phyloP scores from a whole-genome alignment of 306 rosid species.

The Leucaena leucocephala region DNA sequence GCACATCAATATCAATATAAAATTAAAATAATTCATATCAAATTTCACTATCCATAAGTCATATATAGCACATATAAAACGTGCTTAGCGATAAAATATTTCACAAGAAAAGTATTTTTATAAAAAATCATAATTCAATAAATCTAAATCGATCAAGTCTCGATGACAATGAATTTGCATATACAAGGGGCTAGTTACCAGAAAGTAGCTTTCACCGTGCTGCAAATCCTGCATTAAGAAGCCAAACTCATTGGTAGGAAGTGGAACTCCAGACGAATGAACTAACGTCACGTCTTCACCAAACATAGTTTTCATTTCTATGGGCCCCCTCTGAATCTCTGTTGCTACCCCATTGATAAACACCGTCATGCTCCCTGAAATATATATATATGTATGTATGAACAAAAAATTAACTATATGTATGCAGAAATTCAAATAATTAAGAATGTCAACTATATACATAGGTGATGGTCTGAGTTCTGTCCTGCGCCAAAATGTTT shows the following conservation, averaged over 20 bases:
- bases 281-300: constrained; percentile 70
- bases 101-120: neutral
- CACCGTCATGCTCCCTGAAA: constrained; percentile 66
- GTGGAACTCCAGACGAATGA: constrained; percentile 78
- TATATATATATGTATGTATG: neutral
- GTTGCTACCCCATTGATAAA: constrained; percentile 82
- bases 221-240: constrained; percentile 66
- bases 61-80: neutral
- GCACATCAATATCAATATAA: too few species aligned
- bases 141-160: too few species aligned
- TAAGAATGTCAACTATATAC: too few species aligned
- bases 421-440: too few species aligned
- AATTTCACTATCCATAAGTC: too few species aligned
- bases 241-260: constrained; percentile 74
- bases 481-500: too few species aligned
- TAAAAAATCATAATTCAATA: neutral
- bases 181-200: constrained; percentile 41
- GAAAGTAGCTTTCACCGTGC: constrained; percentile 86
- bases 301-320: constrained; percentile 68
- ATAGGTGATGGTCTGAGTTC: too few species aligned
- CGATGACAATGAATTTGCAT: neutral
- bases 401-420: too few species aligned
- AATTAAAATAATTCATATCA: too few species aligned
- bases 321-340: constrained; percentile 69
- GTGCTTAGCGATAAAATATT: neutral